Percentiles rank a stretch among this genome's conserved stretches.
These are phyloP conservation scores for Brachypodium distachyon DNA, from an alignment of 202 grass and related monocot species.

Conservation along the genomic window DNA sequence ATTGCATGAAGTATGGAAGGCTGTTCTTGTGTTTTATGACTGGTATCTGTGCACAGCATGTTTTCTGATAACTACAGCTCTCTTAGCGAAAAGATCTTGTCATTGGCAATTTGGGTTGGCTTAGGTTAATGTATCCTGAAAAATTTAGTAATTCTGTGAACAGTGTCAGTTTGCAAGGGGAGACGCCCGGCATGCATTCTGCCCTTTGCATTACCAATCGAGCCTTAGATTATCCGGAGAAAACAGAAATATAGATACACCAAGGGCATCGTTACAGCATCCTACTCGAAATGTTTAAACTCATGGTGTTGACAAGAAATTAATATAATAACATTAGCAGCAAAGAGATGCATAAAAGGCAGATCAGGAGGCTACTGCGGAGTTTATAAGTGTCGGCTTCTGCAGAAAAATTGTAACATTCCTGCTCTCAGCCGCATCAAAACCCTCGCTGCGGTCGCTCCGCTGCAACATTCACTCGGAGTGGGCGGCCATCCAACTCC, in stretches of 20 bases:
- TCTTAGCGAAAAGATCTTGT: background rate
- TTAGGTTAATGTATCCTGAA: background rate
- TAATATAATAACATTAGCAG: slow-evolving; percentile 13
- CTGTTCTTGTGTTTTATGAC: background rate
- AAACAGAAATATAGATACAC: background rate
- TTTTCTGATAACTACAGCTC: background rate
- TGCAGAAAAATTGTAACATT: background rate
- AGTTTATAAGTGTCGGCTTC: background rate
- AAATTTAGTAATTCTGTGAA: background rate
- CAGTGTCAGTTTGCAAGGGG: background rate
- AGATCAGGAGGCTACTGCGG: slow-evolving; percentile 6
- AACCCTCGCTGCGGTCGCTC: slow-evolving; percentile 50
- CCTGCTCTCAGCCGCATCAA: slow-evolving; percentile 20
- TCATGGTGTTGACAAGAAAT: slow-evolving; percentile 15
- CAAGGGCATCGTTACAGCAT: slow-evolving; percentile 5
- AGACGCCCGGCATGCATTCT: background rate
- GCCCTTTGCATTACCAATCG: background rate
- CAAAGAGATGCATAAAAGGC: background rate
- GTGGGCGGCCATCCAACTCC: slow-evolving; percentile 68
- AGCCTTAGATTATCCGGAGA: background rate
- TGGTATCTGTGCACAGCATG: background rate
- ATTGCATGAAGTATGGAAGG: background rate
- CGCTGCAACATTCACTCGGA: slow-evolving; percentile 74
- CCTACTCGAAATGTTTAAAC: slow-evolving; percentile 27
- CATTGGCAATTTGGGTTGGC: background rate